Base-by-base conservation (phyloP, 2,329 filamentous ascomycete species). In the Cercospora nicotianae region DNA sequence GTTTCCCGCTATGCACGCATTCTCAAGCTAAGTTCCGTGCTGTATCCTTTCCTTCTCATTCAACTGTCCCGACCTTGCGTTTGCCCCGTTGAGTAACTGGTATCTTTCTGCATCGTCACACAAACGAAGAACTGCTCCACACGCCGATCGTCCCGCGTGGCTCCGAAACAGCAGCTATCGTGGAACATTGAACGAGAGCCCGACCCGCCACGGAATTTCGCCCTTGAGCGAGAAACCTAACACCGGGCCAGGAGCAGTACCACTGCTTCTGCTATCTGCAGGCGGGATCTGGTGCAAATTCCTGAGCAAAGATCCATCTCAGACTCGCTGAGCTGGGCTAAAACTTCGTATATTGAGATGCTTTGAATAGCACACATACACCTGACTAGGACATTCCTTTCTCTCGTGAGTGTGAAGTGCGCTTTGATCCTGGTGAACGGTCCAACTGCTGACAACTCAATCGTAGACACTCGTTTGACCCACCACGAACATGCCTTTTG, bases 401-500 rank as follows among this genome's bases (percentile, higher is more conserved):
- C 18, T 13, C 45, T 18, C 45, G 45, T 51, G 8, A 26, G 45
- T 23, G 45, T 48, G 18, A 23, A 51, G 5, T 23, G 10, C 45
- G 45, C 18, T 23, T 23, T 20, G 45, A 23, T 20, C 20, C 18
- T 23, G 10, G 20, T 23, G 10, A 26, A 51, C 18, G 42, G n/a
- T 48, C 6, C 18, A 48, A 51, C 18, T 6, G 45, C 20, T 51
- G 45, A 51, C 45, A 13, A 51, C 45, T 23, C 45, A 23, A 51
- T 23, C 45, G 20, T 7, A 36, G 18, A 60, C 55, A 53, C n/a
- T 60, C 57, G 63, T 59, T 62, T 36, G 30, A 61, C 28, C 10
- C 57, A 28, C 26, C 7, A 51, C 62, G 30, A 62, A 28, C 16
- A 68, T 68, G 66, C 62, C 63, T 10, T 63, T 65, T 31, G 31